Conservation (phyloP, 352 stramenopile genomes). For the Stramenopiles sp. region DNA sequence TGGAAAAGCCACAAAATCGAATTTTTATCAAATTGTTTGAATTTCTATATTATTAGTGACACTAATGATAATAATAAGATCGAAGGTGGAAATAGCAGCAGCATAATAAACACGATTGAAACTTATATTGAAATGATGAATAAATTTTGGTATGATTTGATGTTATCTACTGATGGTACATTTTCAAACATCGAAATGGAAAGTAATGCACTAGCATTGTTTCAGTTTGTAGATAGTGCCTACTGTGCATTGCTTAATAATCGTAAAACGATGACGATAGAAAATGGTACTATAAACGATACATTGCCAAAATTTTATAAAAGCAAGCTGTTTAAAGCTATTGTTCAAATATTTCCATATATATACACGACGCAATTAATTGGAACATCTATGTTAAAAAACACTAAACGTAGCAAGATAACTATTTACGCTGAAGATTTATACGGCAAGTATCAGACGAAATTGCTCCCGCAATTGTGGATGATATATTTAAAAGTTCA, state of each 20-base stretch:
- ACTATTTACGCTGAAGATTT: not conserved
- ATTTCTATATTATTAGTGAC: no score
- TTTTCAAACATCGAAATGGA: not conserved
- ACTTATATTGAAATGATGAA: not conserved
- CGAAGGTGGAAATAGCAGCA: not conserved
- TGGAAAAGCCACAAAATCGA: no score
- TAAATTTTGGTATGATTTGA: not conserved
- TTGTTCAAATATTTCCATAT: not conserved
- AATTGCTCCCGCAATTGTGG: not conserved
- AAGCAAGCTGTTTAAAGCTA: not conserved
- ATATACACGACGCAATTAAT: not conserved
- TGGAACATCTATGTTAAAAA: not conserved
- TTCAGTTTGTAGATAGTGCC: not conserved
- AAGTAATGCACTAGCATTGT: not conserved
- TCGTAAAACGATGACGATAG: not conserved
- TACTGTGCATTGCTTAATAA: no score
- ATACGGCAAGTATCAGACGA: not conserved
- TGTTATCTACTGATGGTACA: not conserved
- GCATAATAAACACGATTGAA: not conserved
- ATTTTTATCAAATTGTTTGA: no score
- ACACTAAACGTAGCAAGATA: not conserved
- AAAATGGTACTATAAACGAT: not conserved
- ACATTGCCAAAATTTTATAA: not conserved
- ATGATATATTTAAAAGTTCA: not conserved
- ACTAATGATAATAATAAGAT: not conserved